Base-by-base conservation (phyloP, 169 alveolate genomes). In the Eimeria zaria region DNA sequence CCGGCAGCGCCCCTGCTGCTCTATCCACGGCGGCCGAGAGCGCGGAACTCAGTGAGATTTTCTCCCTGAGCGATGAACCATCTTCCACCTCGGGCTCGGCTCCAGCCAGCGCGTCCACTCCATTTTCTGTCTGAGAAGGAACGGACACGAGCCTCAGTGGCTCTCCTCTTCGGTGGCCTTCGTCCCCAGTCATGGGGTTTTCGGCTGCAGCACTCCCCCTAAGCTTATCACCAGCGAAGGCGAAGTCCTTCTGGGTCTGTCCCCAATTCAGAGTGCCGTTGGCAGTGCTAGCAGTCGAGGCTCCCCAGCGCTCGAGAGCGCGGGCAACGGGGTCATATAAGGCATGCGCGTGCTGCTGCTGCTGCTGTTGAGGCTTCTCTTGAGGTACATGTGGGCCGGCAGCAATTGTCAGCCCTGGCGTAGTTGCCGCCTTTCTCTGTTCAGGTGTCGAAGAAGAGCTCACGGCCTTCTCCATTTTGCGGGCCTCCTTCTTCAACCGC, bases 271-370 rank as follows among this genome's bases (percentile, higher is more conserved):
- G 87, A 36, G 62, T 44, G 39, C 87, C n/a, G 51, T 7, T 33
- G 24, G 80, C 51, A 14, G 8, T 20, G 51, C 27, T 36, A 51
- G 80, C 41, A n/a, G 46, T 33, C 39, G 58, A 30, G 3, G 64
- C 64, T 78, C 88, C 90, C 92, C 92, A 85, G 51, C 92, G 92
- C 30, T 53, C 74, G 14, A 85, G 58, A 60, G 92, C 92, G n/a
- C 78, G 76, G 48, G 92, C 80, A 30, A 85, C 92, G 62, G 87
- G 87, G 87, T 48, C 39, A 27, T 76, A 60, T n/a, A n/a, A 18
- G 39, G 62, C 60, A n/a, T 76, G 87, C 24, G 18, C 64, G 27
- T 24, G 44, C 8, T 41, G 58, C 87, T 41, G 33, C 60, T 41
- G 36, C 33, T 41, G 39, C 36, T 36, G 53, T 55, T 74, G 87